These are phyloP conservation scores for Pyrrhoderma noxium DNA, from an alignment of 1,284 basidiomycete species.

Conservation along the genomic window DNA sequence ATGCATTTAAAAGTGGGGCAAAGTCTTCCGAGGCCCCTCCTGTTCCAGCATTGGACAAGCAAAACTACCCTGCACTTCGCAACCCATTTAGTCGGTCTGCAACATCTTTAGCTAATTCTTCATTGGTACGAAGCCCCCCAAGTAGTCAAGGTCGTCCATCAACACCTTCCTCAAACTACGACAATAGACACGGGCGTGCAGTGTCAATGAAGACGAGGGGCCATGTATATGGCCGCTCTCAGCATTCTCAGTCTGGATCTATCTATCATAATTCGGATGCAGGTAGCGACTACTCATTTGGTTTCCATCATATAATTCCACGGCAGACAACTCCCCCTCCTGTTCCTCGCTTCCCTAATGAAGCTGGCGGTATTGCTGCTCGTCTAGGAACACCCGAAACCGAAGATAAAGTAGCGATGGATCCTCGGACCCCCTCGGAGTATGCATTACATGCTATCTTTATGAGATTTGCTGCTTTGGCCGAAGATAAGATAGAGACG, in stretches of 20 bases:
- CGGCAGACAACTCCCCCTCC: slow-evolving; percentile 55
- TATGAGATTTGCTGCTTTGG: slow-evolving; percentile 71
- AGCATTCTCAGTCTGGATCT: slow-evolving; percentile 68
- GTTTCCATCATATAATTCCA: slow-evolving; percentile 30
- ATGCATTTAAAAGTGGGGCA: slow-evolving; percentile 74
- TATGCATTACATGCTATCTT: slow-evolving; percentile 84
- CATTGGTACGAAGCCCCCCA: slow-evolving; percentile 34
- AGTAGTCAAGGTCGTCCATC: slow-evolving; percentile 49
- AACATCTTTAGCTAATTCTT: slow-evolving; percentile 50
- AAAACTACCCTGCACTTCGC: slow-evolving; percentile 61
- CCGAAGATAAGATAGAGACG: slow-evolving; percentile 69
- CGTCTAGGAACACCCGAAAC: slow-evolving; percentile 49
- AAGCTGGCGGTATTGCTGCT: slow-evolving; percentile 36
- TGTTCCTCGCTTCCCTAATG: slow-evolving; percentile 64
- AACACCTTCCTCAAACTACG: slow-evolving; percentile 44
- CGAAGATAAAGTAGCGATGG: slow-evolving; percentile 58
- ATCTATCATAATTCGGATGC: slow-evolving; percentile 60
- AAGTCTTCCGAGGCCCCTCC: slow-evolving; percentile 52
- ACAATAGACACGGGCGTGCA: slow-evolving; percentile 34
- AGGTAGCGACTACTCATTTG: slow-evolving; percentile 58
- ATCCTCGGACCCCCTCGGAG: slow-evolving; percentile 76
- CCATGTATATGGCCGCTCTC: slow-evolving; percentile 54
- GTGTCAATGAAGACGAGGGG: slow-evolving; percentile 41
- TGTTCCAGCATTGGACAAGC: slow-evolving; percentile 56
- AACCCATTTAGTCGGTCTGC: slow-evolving; percentile 76